phyloP scores from a whole-genome alignment of 176 grass and related monocot species.

The Cocos nucifera region DNA sequence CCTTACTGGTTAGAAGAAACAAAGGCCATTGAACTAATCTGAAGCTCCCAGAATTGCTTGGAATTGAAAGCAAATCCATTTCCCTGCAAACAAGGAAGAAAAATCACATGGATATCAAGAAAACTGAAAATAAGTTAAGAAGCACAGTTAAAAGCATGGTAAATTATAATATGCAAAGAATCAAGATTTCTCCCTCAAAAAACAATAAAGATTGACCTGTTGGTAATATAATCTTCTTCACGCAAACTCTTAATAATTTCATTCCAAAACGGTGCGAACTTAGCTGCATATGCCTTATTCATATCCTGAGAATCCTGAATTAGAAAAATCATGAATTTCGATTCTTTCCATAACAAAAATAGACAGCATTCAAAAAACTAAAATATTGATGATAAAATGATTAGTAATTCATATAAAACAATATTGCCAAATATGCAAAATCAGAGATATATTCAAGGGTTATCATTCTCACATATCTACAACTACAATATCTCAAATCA shows the following conservation, averaged over 20 bases:
- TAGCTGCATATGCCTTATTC: slow-evolving; percentile 60
- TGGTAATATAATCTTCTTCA: slow-evolving; percentile 87
- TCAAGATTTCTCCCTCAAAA: no score
- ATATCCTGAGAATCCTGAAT: slow-evolving; percentile 47
- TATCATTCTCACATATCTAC: no score
- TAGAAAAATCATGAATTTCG: neutral
- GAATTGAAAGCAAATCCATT: slow-evolving; percentile 96
- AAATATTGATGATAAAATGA: no score
- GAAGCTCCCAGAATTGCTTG: slow-evolving; percentile 81
- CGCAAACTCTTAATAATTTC: slow-evolving; percentile 98
- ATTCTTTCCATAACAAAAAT: no score
- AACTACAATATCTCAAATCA: no score
- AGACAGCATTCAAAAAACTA: no score
- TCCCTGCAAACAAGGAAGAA: slow-evolving; percentile 52
- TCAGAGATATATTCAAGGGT: no score
- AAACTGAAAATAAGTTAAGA: no score
- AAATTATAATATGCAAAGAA: no score
- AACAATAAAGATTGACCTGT: slow-evolving; percentile 34
- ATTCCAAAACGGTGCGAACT: slow-evolving; percentile 97
- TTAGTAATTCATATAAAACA: no score
- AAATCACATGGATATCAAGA: neutral
- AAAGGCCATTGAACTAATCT: slow-evolving; percentile 89
- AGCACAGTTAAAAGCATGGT: no score
- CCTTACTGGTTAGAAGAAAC: slow-evolving; percentile 95
- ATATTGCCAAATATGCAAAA: no score